These are phyloP conservation scores for Leccinum fuscescens DNA, from an alignment of 1,284 basidiomycete genomes.

Conservation along the genomic window DNA sequence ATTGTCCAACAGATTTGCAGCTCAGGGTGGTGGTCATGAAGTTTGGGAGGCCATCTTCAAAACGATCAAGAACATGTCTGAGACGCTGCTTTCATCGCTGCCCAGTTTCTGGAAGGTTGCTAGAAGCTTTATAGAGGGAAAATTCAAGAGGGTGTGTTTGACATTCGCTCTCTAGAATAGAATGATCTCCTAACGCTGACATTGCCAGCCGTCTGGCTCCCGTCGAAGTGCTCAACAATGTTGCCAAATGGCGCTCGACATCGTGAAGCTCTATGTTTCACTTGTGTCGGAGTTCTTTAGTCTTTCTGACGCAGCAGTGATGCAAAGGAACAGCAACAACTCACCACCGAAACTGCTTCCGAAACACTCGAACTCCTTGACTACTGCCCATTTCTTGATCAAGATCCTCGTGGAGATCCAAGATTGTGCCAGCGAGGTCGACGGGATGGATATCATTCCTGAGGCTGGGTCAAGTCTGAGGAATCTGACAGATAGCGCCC, in stretches of 20 bases:
- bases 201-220: slow-evolving; percentile 32
- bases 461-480: slow-evolving; percentile 71
- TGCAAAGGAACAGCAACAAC: slow-evolving; percentile 35
- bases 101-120: slow-evolving; percentile 95
- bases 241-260: slow-evolving; percentile 87
- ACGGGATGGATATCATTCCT: slow-evolving; percentile 75
- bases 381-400: slow-evolving; percentile 78
- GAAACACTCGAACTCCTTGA: slow-evolving; percentile 74
- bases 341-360: slow-evolving; percentile 66
- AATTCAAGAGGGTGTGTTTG: slow-evolving; percentile 73
- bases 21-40: slow-evolving; percentile 62
- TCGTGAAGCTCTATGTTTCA: slow-evolving; percentile 85
- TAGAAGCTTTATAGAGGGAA: slow-evolving; percentile 88
- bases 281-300: slow-evolving; percentile 88
- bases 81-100: slow-evolving; percentile 67
- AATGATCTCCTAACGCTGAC: slow-evolving; percentile 1
- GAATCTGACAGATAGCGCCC: slow-evolving; percentile 75
- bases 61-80: slow-evolving; percentile 70
- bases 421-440: slow-evolving; percentile 83
- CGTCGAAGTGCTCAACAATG: slow-evolving; percentile 83
- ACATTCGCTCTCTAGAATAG: neutral
- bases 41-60: slow-evolving; percentile 82
- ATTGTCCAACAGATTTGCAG: slow-evolving; percentile 25
- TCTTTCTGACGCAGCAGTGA: slow-evolving; percentile 74
- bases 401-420: slow-evolving; percentile 81